Base-by-base conservation (phyloP, 305 asterid genomes). In the Rubia balearica region DNA sequence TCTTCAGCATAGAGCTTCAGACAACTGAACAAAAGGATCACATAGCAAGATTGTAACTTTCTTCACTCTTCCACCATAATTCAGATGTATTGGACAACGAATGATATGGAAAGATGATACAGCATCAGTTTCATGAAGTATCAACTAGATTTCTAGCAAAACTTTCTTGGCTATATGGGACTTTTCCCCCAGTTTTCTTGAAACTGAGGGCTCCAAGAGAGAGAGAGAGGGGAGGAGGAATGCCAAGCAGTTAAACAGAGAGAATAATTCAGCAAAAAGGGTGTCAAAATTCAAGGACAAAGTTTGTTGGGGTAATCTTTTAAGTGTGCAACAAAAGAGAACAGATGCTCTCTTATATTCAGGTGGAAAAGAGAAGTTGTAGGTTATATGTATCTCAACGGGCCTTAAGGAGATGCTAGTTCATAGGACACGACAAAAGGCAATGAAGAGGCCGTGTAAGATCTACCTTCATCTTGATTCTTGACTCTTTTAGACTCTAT, bases 21-120 rank as follows among this genome's bases (percentile, higher is more conserved):
- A 66, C 73, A 51, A 36, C n/a, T 69, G 11, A 22, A n/a, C 27
- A 60, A 60, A 59, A 9, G 3, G 33, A 19, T 45, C 72, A 65
- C 42, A 64, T 71, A 73, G 48, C 30, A 19, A 45, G 38, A 40
- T 73, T 65, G 22, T 55, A 62, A 53, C 45, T 42, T 68, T 70
- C 36, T 55, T 68, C 70, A 77, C 49, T 75, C 49, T 49, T 68
- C 76, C 77, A 59, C 67, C 67, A n/a, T 9, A 73, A 71, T 72
- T 75, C 69, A 19, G 60, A 42, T 6, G 75, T 81, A 85, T 76
- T 88, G 89, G 45, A 86, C 87, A 62, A 86, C 85, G 68, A 85
- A 82, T 19, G 90, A 89, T 68, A 83, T 70, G 36, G 86, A 77
- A 41, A 82, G 61, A 30, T 79, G 81, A 75, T 73, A 67, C 62